Base-by-base conservation (phyloP, 495 filamentous ascomycete species). In the Coniosporium apollinis region DNA sequence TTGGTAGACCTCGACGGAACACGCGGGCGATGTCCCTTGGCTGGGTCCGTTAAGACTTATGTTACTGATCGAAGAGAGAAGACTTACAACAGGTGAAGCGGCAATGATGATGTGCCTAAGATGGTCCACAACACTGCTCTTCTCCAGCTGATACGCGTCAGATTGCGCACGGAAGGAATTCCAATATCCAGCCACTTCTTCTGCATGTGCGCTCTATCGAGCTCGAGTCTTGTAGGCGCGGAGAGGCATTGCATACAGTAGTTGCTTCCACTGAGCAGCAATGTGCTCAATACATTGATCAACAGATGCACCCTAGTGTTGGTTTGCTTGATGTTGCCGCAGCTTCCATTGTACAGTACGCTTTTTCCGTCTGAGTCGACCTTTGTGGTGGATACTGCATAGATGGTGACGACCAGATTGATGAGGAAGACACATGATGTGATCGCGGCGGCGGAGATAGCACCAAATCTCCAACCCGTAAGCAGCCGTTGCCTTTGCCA, bases 221-320 rank as follows among this genome's bases (percentile, higher is more conserved):
- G 16, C 15, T 47, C 44, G 4, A 33, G 1, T 13, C 44, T 18
- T n/a, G 42, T 44, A 2, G 44, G 44, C n/a, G 44, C 42, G 15
- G 19, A 29, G 3, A 47, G 28, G 13, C 24, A 17, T 18, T 47
- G 44, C 16, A 36, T 30, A 17, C 14, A 30, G 32, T 25, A 28
- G 33, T 47, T 47, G 15, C 30, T 26, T 1, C 35, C 34, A 9
- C n/a, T 30, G 4, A 46, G 33, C 6, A 46, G 19, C 15, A 37
- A 17, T 7, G 42, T 37, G 26, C 30, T 36, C 10, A 45, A 33
- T 9, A 45, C 29, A 19, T 45, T 45, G 32, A 45, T 41, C 5
- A 20, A 18, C 1, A 45, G 18, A 33, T 45, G 43, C 11, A 36
- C 16, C 29, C 28, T 20, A 17, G 35, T 38, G 8, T 34, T 24